Percentiles rank a stretch among this genome's conserved stretches.
phyloP scores from a whole-genome alignment of 2,329 filamentous ascomycete genomes.

The Curvularia spicifera region DNA sequence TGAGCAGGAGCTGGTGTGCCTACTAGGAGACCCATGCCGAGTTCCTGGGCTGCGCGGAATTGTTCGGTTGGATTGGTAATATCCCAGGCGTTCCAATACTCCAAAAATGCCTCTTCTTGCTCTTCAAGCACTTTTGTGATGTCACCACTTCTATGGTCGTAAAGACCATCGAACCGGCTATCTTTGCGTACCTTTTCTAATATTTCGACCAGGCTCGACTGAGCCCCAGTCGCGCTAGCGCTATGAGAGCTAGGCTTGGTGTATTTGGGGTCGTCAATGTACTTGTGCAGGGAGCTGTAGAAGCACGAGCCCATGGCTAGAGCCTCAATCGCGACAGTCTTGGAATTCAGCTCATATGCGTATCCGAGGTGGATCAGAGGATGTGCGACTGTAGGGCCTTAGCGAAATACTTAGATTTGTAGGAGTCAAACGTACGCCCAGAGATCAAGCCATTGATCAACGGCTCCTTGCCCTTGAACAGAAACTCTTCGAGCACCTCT shows the following conservation, averaged over 20 bases:
- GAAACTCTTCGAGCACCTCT: conserved; percentile 73
- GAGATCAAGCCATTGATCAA: conserved; percentile 80
- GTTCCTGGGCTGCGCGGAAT: conserved; percentile 72
- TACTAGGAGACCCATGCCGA: conserved; percentile 65
- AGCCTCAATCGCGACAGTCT: conserved; percentile 87
- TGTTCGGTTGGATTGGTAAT: conserved; percentile 71
- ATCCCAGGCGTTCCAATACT: conserved; percentile 90
- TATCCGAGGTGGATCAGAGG: conserved; percentile 96
- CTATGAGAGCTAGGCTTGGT: conserved; percentile 66
- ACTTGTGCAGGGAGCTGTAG: conserved; percentile 64
- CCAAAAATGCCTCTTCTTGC: conserved; percentile 73
- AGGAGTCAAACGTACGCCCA: conserved; percentile 66
- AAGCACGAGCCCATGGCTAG: conserved; percentile 71
- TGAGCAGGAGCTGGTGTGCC: conserved; percentile 51
- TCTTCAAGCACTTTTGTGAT: conserved; percentile 71
- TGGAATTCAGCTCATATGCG: conserved; percentile 84
- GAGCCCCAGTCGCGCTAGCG: conserved; percentile 41
- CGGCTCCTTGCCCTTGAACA: conserved; percentile 76
- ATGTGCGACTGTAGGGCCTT: conserved; percentile 70
- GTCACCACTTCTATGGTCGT: conserved; percentile 67
- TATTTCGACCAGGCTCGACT: conserved; percentile 70
- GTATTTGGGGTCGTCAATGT: conserved; percentile 75
- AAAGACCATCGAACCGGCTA: conserved; percentile 70
- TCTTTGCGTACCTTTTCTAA: conserved; percentile 74
- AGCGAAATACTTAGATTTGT: conserved; percentile 8